Evolutionary conservation across 176 grass and related monocot genomes (phyloP), one percentile per base, ranked within the genome.

Genomic region (Aegilops tauschii): DNA sequence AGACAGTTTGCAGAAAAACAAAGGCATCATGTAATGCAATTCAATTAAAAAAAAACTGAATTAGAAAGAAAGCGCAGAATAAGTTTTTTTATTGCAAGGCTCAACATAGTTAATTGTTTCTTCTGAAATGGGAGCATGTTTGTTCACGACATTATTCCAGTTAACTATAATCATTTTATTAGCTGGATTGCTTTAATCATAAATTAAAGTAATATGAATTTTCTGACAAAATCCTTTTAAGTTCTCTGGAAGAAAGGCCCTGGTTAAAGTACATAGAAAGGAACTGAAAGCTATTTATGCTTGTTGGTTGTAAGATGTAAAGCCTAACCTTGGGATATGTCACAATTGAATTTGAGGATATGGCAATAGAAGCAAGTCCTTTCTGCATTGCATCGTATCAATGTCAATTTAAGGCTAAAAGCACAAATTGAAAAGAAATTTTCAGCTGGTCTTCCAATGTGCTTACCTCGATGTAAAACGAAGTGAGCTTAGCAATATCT

Each of bases 261-360:
- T 37, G 16, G 12, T 21, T 69, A 45, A 79, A 42, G 40, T 20
- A 65, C 1, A 35, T 11, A 81, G 6, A 78, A 85, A 31, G 12
- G 8, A 73, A 86, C 67, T 5, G 42, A 61, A 70, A 77, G 16
- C 14, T 37, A 52, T 42, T 30, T 5, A 82, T 28, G 42, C 18
- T 59, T 5, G n/a, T 28, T 2, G 28, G 40, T 42, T 42, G 9
- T 42, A 42, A 42, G 54, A 10, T 63, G 77, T 50, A 39, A 66
- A 5, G 87, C 21, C 36, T 73, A 62, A 98, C 95, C 93, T 98
- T 91, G 59, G 95, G 93, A 40, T 98, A 91, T 16, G 95, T 93
- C 50, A 87, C 36, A 72, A 66, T 76, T 30, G 95, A 98, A 86
- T 98, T 98, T 36, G 95, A 95, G 11, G 93, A 95, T 88, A 98